Percentiles rank a stretch among this genome's conserved stretches.
Evolutionary conservation across 2,329 filamentous ascomycete genomes (phyloP).

Genomic region (Aureobasidium sp.): DNA sequence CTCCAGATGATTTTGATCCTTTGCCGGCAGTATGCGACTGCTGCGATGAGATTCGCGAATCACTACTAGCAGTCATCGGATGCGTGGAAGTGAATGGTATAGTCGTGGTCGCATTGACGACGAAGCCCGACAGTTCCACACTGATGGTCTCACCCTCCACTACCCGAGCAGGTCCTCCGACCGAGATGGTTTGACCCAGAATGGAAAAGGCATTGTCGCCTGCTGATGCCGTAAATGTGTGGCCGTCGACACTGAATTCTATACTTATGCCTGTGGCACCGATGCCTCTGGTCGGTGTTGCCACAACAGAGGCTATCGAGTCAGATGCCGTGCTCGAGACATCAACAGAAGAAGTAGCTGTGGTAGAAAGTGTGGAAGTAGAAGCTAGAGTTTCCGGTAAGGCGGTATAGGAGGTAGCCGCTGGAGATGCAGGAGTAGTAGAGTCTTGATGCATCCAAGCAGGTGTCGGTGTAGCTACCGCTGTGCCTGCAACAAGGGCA

Average conservation of each 20-base stretch:
- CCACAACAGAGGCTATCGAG: neutral
- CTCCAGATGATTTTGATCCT: neutral
- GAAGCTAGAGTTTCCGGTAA: neutral
- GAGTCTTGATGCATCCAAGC: neutral
- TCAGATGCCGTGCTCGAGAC: neutral
- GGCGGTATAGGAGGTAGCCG: slow-evolving; percentile 4
- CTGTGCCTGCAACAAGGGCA: slow-evolving; percentile 15
- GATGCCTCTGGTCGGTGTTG: neutral
- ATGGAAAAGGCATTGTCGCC: slow-evolving; percentile 6
- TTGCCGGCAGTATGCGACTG: neutral
- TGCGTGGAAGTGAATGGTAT: neutral
- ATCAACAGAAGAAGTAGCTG: neutral
- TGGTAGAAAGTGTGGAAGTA: neutral
- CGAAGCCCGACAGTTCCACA: neutral
- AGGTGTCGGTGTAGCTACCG: slow-evolving; percentile 3
- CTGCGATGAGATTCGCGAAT: neutral
- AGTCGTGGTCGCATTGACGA: slow-evolving; percentile 8
- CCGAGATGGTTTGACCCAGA: neutral
- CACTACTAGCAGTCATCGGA: neutral
- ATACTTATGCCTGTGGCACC: slow-evolving; percentile 1
- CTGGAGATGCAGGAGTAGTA: slow-evolving; percentile 3
- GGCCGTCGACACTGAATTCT: neutral
- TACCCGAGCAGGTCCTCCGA: neutral
- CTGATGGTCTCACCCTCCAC: slow-evolving; percentile 13
- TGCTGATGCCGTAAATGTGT: slow-evolving; percentile 4